phyloP scores from a whole-genome alignment of 768 basidiomycete species.

The Amanita phalloides region DNA sequence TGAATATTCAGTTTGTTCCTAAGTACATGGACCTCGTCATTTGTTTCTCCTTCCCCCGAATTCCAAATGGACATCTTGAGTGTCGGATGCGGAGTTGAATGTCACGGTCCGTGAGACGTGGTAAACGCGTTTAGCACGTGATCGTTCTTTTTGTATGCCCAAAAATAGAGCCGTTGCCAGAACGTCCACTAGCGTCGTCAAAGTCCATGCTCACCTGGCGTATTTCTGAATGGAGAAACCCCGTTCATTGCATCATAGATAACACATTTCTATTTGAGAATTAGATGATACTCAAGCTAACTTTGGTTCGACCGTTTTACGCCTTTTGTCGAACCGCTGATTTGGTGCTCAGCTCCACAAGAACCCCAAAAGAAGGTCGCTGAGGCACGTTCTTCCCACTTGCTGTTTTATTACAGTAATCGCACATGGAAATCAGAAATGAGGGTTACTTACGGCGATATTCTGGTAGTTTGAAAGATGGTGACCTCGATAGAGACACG shows the following conservation, averaged over 20 bases:
- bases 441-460: neutral
- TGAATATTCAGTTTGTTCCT: slow-evolving; percentile 40
- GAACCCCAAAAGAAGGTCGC: neutral
- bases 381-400: neutral
- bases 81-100: neutral
- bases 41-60: slow-evolving; percentile 33
- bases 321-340: neutral
- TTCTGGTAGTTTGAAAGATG: neutral
- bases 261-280: neutral
- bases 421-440: neutral
- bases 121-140: slow-evolving; percentile 1
- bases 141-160: neutral
- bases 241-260: too few species aligned
- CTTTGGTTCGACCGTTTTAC: neutral
- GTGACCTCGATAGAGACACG: neutral
- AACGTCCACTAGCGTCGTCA: too few species aligned
- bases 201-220: too few species aligned
- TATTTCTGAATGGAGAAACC: too few species aligned
- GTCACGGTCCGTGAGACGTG: neutral
- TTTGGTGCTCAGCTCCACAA: neutral
- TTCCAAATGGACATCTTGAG: slow-evolving; percentile 35
- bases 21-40: slow-evolving; percentile 33
- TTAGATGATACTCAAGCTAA: neutral
- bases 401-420: neutral
- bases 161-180: too few species aligned